Evolutionary conservation across 2,329 filamentous ascomycete species (phyloP).

Genomic region (Claviceps paspali): DNA sequence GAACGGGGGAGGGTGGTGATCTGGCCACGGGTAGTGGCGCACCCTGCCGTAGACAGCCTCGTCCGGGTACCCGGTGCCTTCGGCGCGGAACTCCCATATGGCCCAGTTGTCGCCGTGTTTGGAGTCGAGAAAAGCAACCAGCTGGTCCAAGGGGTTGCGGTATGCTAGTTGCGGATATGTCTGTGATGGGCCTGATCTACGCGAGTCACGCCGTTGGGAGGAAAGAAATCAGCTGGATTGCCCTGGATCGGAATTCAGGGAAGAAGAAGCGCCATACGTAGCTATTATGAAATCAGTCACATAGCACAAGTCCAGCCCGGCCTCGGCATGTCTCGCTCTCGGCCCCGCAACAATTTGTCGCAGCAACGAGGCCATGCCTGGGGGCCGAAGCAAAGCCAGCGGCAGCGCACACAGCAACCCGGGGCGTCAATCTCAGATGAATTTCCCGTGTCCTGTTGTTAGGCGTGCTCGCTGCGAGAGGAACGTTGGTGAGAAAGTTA

Average conservation of each 20-base stretch:
- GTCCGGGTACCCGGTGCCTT: slow-evolving; percentile 92
- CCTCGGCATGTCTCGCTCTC: slow-evolving; percentile 68
- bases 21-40: slow-evolving; percentile 88
- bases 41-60: slow-evolving; percentile 73
- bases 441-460: too few species aligned
- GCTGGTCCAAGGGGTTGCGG: slow-evolving; percentile 76
- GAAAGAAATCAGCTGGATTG: neutral
- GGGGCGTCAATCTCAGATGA: too few species aligned
- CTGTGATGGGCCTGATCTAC: slow-evolving; percentile 73
- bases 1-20: slow-evolving; percentile 94
- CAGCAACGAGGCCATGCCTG: slow-evolving; percentile 64
- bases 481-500: too few species aligned
- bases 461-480: too few species aligned
- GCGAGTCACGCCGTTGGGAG: neutral
- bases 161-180: slow-evolving; percentile 87
- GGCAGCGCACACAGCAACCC: too few species aligned
- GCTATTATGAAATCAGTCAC: slow-evolving; percentile 67
- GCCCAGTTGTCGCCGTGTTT: slow-evolving; percentile 77
- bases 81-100: slow-evolving; percentile 95
- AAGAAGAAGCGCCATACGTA: slow-evolving; percentile 26
- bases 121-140: slow-evolving; percentile 75
- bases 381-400: too few species aligned
- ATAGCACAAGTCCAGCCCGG: slow-evolving; percentile 87
- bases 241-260: too few species aligned
- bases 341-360: slow-evolving; percentile 87